Base-by-base conservation (phyloP, 2,329 filamentous ascomycete species). In the Chaetothyriales sp. region DNA sequence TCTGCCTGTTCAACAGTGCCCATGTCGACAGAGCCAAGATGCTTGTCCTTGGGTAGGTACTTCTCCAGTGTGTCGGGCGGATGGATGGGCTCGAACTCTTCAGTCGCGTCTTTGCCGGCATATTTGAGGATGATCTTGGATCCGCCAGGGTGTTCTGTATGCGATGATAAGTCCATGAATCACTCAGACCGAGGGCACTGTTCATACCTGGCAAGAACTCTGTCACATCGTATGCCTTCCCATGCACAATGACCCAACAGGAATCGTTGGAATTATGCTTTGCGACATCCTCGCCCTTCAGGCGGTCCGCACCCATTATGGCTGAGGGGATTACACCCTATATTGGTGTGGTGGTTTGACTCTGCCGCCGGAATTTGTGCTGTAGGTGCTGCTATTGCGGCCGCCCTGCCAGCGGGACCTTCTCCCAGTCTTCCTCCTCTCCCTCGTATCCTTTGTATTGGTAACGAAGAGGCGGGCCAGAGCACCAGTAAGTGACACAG, bases 71-170 rank as follows among this genome's bases (percentile, higher is more conserved):
- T 95, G 68, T 95, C 89, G 12, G 84, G 86, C 2, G 89, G 89
- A 66, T 84, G 80, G 57, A 95, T 92, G 36, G 88, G 88, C 46
- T 93, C 87, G 68, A 86, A 95, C 63, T 87, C 87, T 65, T 89
- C 85, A 36, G 88, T 93, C 42, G 88, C 88, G 73, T 95, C 89
- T 74, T 90, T 93, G 61, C 89, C 88, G 26, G 89, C 89, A 70
- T 95, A 95, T 71, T 95, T 95, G 57, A 98, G 77, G 62, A 98
- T 96, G 66, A 96, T 93, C 64, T 90, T 92, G 58, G 81, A 76
- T 39, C 86, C 89, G 54, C 89, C 89, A 20, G 89, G 89, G 63
- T 95, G 88, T 66, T 94, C 86, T 81, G 59, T 6, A 25, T 25
- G 8, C 44, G 5, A 36, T 43, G 44, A 22, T 47, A 46, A 53